phyloP scores from a whole-genome alignment of 2,329 filamentous ascomycete genomes.

The Fusarium tricinctum region DNA sequence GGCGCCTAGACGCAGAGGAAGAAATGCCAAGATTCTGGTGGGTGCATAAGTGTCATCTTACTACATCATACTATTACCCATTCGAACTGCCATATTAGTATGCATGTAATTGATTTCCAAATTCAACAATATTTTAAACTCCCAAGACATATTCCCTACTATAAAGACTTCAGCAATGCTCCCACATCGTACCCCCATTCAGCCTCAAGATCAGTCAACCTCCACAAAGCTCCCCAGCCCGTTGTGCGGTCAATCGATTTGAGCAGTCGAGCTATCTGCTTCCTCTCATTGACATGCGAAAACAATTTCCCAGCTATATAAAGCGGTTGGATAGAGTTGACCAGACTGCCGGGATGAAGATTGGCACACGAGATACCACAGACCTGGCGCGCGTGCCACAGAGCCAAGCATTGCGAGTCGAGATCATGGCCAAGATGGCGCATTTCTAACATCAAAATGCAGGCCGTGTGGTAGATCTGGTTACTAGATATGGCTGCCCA shows the following conservation, averaged over 20 bases:
- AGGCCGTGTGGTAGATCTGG: slow-evolving; percentile 66
- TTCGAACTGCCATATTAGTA: neutral
- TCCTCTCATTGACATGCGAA: slow-evolving; percentile 58
- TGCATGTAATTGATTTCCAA: neutral
- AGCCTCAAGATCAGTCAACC: slow-evolving; percentile 62
- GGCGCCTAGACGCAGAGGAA: slow-evolving; percentile 4
- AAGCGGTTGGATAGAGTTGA: slow-evolving; percentile 67
- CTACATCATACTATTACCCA: neutral
- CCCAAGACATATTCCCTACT: neutral
- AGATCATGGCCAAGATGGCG: slow-evolving; percentile 49
- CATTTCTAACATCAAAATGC: slow-evolving; percentile 62
- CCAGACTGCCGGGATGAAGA: slow-evolving; percentile 63
- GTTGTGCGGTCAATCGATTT: slow-evolving; percentile 62
- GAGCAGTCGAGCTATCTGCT: slow-evolving; percentile 56
- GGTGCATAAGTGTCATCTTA: neutral
- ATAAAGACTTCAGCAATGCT: slow-evolving; percentile 25
- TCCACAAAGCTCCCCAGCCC: slow-evolving; percentile 65
- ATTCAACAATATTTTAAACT: too few relatives aligned
- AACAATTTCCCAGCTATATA: slow-evolving; percentile 65
- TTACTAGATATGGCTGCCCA: slow-evolving; percentile 67
- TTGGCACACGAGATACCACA: slow-evolving; percentile 67
- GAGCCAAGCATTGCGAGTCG: slow-evolving; percentile 51
- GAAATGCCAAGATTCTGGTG: neutral
- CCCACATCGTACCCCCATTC: slow-evolving; percentile 53
- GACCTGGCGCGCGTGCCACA: slow-evolving; percentile 62